Evolutionary conservation across 495 filamentous ascomycete genomes (phyloP), one percentile per base, ranked within the genome.

Genomic region (Hypoxylon lenormandii): DNA sequence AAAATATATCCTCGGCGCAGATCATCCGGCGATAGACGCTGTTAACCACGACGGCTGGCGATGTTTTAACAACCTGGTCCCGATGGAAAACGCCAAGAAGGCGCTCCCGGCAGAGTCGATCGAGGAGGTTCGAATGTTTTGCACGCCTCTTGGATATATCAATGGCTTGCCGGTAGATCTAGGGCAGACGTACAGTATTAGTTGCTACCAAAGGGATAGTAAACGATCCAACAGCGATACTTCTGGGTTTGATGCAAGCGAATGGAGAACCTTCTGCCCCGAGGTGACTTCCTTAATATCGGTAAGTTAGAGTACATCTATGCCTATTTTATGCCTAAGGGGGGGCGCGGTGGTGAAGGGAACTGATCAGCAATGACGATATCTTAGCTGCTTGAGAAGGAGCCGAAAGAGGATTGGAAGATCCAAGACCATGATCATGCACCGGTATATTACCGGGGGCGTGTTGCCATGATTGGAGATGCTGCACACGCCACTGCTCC

Each of bases 401-500:
- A 19, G 15, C 42, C 42, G 16, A 18, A 19, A 21, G 42, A 45
- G 16, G 42, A 45, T 16, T 45, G 42, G 42, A 45, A 45, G 16
- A 45, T 45, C 42, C 42, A 45, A 6, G 42, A 45, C 16, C 42
- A 45, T 45, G 42, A 45, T 8, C 16, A 21, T 11, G 42, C 42
- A 21, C 42, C 15, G 5, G 13, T 16, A 18, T 45, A 45, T 45
- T 45, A 45, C 16, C 16, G 15, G 8, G 42, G 42, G 5, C 6
- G 16, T 19, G 42, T 45, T 45, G 42, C 16, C 4, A 45, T 72
- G 13, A 55, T 71, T 15, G 67, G 67, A n/a, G 67, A 85, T 69
- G 83, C 83, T 15, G 83, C 82, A 5, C 82, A 85, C 70, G 79
- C 83, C 0, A 72, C 84, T n/a, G 82, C 81, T 6, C 70, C 83